A percentile compares a stretch with the other conserved stretches of the same genome.
These are phyloP conservation scores for Tricholoma saponaceum DNA, from an alignment of 768 basidiomycete species.

Conservation along the genomic window DNA sequence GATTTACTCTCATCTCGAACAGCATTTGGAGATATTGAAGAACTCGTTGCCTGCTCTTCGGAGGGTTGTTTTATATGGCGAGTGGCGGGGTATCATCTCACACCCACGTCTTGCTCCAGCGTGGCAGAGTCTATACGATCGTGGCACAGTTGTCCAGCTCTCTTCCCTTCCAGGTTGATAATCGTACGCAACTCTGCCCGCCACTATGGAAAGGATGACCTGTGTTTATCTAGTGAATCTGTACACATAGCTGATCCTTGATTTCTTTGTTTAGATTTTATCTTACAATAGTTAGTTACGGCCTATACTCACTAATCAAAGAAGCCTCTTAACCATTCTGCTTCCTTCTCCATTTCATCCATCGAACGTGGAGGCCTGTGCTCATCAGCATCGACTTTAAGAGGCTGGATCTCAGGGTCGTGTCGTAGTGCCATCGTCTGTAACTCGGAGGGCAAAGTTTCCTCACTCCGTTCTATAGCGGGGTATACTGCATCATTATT, in stretches of 20 bases:
- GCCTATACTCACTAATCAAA: slow-evolving; percentile 30
- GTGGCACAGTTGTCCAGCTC: slow-evolving; percentile 24
- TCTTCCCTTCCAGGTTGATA: neutral
- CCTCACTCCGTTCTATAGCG: slow-evolving; percentile 65
- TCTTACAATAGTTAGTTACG: neutral
- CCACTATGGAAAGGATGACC: neutral
- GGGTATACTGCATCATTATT: slow-evolving; percentile 78
- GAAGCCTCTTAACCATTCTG: slow-evolving; percentile 59
- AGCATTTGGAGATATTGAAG: slow-evolving; percentile 45
- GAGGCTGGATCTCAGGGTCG: slow-evolving; percentile 19
- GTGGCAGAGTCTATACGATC: slow-evolving; percentile 26
- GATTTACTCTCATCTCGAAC: slow-evolving; percentile 37
- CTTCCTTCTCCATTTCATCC: slow-evolving; percentile 81
- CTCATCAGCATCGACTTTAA: slow-evolving; percentile 71
- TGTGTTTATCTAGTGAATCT: neutral
- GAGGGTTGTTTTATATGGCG: slow-evolving; percentile 45
- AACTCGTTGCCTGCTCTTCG: slow-evolving; percentile 42
- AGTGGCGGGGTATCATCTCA: slow-evolving; percentile 40
- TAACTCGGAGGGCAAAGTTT: slow-evolving; percentile 39
- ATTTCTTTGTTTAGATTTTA: neutral
- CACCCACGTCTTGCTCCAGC: slow-evolving; percentile 35
- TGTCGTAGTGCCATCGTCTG: slow-evolving; percentile 18
- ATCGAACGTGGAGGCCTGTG: slow-evolving; percentile 54
- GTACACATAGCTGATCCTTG: neutral
- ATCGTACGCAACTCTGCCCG: neutral